Evolutionary conservation across 2,329 filamentous ascomycete species (phyloP).

Genomic region (Alternaria sp.): DNA sequence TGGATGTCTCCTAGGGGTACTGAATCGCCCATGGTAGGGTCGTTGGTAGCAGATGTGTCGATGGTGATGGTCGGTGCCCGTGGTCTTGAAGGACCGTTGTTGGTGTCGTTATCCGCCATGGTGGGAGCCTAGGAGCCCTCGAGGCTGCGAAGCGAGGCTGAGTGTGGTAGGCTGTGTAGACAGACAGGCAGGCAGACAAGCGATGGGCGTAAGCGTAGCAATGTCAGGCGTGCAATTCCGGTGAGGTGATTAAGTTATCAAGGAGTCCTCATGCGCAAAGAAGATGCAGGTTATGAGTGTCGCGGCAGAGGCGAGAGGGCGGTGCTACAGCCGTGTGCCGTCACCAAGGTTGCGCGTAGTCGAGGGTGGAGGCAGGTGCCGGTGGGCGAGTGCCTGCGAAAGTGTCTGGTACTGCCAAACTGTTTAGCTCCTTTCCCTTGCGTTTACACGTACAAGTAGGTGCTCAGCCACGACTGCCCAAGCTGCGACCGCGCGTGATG

Average conservation of each 20-base stretch:
- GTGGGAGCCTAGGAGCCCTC: constrained; percentile 25
- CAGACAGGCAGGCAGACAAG: constrained; percentile 18
- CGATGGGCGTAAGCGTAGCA: constrained; percentile 34
- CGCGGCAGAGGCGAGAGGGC: constrained; percentile 11
- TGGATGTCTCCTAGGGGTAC: constrained; percentile 42
- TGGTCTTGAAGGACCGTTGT: constrained; percentile 43
- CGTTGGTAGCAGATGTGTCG: constrained; percentile 55
- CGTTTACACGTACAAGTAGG: not conserved
- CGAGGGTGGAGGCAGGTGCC: constrained; percentile 5
- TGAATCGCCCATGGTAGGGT: constrained; percentile 41
- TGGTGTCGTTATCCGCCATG: constrained; percentile 39
- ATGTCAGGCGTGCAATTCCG: constrained; percentile 39
- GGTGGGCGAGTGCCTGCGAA: not conserved
- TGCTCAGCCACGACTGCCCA: not conserved
- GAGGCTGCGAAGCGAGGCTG: constrained; percentile 11
- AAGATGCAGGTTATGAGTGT: constrained; percentile 9
- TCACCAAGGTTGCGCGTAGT: not conserved
- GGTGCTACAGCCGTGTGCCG: not conserved
- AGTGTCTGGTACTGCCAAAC: not conserved
- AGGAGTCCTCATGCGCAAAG: constrained; percentile 31
- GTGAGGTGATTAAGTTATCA: constrained; percentile 25
- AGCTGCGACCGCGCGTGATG: not conserved
- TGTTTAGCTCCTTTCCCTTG: not conserved
- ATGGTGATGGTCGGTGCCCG: constrained; percentile 60
- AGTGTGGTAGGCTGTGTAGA: constrained; percentile 5